These are phyloP conservation scores for Castanea sativa DNA, from an alignment of 306 rosid species.

Conservation along the genomic window DNA sequence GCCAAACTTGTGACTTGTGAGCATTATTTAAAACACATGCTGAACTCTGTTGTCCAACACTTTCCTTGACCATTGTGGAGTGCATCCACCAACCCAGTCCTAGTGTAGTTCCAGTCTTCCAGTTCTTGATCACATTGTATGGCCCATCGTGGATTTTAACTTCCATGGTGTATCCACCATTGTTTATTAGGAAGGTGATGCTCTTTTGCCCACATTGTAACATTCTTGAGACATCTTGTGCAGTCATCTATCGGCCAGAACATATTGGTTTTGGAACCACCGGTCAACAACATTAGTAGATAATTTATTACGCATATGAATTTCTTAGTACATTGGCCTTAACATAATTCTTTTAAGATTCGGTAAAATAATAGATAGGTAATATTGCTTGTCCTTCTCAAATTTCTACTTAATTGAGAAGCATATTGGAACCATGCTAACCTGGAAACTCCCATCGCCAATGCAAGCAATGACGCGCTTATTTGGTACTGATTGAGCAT, in stretches of 20 bases:
- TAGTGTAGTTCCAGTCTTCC: conserved; percentile 60
- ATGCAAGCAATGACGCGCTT: conserved; percentile 55
- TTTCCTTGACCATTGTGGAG: conserved; percentile 51
- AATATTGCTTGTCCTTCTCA: too few species aligned
- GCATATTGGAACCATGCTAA: neutral
- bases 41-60: conserved; percentile 42
- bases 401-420: too few species aligned
- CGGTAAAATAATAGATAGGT: neutral
- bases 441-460: conserved; percentile 58
- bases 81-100: conserved; percentile 40
- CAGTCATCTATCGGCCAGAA: conserved; percentile 27
- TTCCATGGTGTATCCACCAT: conserved; percentile 54
- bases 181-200: conserved; percentile 48
- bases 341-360: too few species aligned
- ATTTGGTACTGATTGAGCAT: conserved; percentile 42
- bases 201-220: conserved; percentile 27
- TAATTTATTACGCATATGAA: neutral
- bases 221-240: conserved; percentile 56
- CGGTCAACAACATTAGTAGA: neutral
- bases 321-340: neutral
- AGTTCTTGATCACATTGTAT: conserved; percentile 53
- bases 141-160: conserved; percentile 55
- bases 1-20: neutral
- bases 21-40: neutral
- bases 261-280: neutral